Evolutionary conservation across 2,329 filamentous ascomycete species (phyloP).

Genomic region (Neofusicoccum laricinum): DNA sequence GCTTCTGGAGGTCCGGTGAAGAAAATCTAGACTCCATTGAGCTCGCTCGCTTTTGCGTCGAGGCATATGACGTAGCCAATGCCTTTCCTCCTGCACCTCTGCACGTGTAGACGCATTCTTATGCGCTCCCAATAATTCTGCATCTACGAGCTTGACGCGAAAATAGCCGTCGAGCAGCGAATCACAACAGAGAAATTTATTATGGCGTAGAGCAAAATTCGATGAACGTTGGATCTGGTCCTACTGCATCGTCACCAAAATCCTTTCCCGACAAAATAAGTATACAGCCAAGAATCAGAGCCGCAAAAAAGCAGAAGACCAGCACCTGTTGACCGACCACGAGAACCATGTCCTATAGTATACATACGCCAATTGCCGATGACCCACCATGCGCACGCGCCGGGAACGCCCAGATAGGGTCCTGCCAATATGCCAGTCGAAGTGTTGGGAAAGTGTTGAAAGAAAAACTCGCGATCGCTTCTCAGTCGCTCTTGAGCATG

Average conservation of each 20-base stretch:
- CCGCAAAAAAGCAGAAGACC: neutral
- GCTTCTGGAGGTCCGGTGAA: neutral
- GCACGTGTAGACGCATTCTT: neutral
- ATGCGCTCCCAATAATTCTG: neutral
- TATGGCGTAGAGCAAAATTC: neutral
- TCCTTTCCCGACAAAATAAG: neutral
- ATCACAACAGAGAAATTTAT: neutral
- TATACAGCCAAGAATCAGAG: conserved; percentile 4
- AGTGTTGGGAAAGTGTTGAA: neutral
- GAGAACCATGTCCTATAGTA: neutral
- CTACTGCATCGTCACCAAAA: neutral
- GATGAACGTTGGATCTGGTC: neutral
- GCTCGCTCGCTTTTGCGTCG: neutral
- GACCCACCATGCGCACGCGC: neutral
- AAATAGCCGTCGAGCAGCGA: neutral
- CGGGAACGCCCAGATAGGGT: conserved; percentile 2
- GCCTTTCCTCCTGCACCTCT: neutral
- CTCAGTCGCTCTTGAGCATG: conserved; percentile 87
- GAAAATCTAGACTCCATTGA: neutral
- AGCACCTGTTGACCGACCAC: neutral
- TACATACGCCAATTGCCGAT: neutral
- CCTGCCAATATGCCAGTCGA: conserved; percentile 1
- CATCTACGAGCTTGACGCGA: neutral
- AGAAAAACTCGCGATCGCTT: neutral
- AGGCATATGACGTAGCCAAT: neutral